Conservation (phyloP, 306 rosid genomes). For the Prunus padus region DNA sequence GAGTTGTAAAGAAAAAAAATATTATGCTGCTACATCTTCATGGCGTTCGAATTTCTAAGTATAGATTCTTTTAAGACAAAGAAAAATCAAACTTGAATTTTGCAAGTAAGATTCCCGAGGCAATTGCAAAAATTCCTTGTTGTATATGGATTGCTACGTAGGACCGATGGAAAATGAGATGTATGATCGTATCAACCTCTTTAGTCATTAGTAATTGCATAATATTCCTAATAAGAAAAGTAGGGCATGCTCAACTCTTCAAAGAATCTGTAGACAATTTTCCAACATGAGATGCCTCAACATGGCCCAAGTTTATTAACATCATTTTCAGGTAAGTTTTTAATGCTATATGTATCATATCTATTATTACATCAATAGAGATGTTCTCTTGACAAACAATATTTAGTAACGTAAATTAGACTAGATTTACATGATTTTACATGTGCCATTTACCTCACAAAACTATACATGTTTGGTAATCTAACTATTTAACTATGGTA, state of each 20-base stretch:
- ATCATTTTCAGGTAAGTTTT: neutral
- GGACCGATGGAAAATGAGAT: neutral
- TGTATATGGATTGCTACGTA: neutral
- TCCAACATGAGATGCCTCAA: neutral
- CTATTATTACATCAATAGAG: neutral
- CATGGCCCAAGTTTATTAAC: neutral
- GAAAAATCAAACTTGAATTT: neutral
- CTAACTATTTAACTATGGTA: no score
- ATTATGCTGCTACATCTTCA: neutral
- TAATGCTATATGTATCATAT: neutral
- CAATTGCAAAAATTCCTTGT: neutral
- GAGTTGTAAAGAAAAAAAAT: neutral
- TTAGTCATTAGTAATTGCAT: neutral
- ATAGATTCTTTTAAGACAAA: neutral
- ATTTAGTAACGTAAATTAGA: neutral
- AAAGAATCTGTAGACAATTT: neutral
- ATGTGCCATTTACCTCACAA: no score
- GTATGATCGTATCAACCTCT: neutral
- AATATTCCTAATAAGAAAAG: neutral
- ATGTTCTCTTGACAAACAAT: neutral
- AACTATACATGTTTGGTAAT: no score
- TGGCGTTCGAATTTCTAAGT: conserved; percentile 3
- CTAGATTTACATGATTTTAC: no score
- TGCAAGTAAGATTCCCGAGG: neutral
- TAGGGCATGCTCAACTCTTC: neutral